These are phyloP conservation scores for Leucaena leucocephala DNA, from an alignment of 306 rosid genomes.

Conservation along the genomic window DNA sequence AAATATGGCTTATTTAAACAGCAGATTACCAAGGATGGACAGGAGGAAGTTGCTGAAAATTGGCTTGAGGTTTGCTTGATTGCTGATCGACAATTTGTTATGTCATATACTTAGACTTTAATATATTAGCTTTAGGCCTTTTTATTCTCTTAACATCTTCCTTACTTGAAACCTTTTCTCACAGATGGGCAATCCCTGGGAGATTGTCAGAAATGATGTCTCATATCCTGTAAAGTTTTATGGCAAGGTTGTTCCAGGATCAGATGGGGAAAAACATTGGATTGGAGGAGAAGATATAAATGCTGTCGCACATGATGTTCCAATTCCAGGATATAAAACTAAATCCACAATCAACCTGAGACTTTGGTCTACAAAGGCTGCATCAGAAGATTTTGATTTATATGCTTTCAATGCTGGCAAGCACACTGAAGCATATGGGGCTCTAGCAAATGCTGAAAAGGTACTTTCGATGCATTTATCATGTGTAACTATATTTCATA, in stretches of 20 bases:
- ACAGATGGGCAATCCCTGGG: conserved; percentile 99
- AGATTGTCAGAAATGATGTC: conserved; percentile 85
- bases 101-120: conserved; percentile 15
- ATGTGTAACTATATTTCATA: conserved; percentile 9
- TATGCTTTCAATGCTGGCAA: conserved; percentile 77
- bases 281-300: conserved; percentile 89
- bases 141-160: conserved; percentile 23
- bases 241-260: conserved; percentile 77
- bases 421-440: conserved; percentile 74
- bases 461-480: conserved; percentile 44
- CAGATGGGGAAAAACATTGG: conserved; percentile 87
- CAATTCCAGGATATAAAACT: conserved; percentile 96
- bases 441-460: conserved; percentile 88
- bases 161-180: conserved; percentile 36
- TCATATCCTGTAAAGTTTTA: conserved; percentile 77
- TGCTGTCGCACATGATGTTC: conserved; percentile 95
- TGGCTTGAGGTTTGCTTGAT: conserved; percentile 85
- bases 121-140: conserved; percentile 26
- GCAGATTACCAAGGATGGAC: conserved; percentile 83
- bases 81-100: conserved; percentile 27
- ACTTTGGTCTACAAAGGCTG: conserved; percentile 94
- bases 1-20: conserved; percentile 94
- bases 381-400: conserved; percentile 81
- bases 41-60: conserved; percentile 94
- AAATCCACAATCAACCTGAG: conserved; percentile 87